Evolutionary conservation across 2,329 filamentous ascomycete genomes (phyloP), one percentile per base, ranked within the genome.

Genomic region (Penicillium hordei): DNA sequence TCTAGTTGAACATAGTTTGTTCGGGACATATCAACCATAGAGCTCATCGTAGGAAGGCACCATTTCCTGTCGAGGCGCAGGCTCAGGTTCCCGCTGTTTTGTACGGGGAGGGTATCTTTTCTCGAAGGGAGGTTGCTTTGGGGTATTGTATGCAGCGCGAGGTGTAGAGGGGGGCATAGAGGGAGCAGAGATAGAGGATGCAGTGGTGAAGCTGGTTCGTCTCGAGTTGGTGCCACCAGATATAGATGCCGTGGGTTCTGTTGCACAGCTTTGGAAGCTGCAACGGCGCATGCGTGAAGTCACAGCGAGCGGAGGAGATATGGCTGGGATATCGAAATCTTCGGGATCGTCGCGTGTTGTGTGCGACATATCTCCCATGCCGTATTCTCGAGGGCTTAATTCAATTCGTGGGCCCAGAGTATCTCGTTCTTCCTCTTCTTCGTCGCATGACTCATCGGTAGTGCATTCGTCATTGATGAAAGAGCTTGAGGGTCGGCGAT

Each of bases 21-120:
- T 34, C 17, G 17, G 17, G n/a, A 15, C 12, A 53, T 48, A 31
- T 65, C 66, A 75, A 25, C 74, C 73, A 60, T 73, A 76, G 15
- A 76, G 67, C 40, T 76, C 74, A 59, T 76, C 74, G 42, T 76
- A 73, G 15, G 72, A 75, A 9, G 73, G 74, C 1, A 75, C 74
- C 61, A 75, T 58, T 49, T 73, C 67, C 45, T 70, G 69, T 27
- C 55, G 58, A 27, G 59, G 48, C 33, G 39, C 44, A 9, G 61
- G 46, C n/a, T 68, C 66, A 19, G 63, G 56, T 31, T 71, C 65
- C 45, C 62, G 57, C 33, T 53, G 48, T 59, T 65, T 61, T 23
- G 58, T 44, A 8, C 62, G 64, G 43, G 55, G 55, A 38, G 52
- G 40, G 46, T 63, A 57, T 48, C 64, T 67, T 40, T 66, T 68